These are phyloP conservation scores for Mycosphaerella sp. DNA, from an alignment of 2,329 filamentous ascomycete species.

Conservation along the genomic window DNA sequence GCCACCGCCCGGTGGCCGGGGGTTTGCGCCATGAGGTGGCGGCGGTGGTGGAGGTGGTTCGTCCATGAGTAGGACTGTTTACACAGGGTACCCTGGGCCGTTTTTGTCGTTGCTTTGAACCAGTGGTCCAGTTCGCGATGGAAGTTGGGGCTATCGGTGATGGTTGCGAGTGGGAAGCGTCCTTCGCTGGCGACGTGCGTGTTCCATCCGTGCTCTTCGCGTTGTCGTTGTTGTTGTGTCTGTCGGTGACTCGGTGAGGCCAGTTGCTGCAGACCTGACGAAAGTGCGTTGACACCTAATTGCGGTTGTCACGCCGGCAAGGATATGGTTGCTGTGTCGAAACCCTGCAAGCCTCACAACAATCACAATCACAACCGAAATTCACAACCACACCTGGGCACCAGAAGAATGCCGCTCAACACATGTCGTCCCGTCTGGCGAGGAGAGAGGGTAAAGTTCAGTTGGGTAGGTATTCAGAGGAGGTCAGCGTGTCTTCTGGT, in stretches of 20 bases:
- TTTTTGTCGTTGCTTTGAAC: not conserved
- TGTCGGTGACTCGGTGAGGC: not conserved
- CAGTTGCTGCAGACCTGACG: no score
- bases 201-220: not conserved
- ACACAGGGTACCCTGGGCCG: slow-evolving; percentile 8
- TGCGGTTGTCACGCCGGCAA: no score
- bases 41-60: slow-evolving; percentile 67
- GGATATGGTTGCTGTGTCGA: no score
- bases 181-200: not conserved
- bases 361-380: no score
- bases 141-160: slow-evolving; percentile 2
- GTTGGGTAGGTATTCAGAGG: no score
- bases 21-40: slow-evolving; percentile 76
- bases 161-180: slow-evolving; percentile 1
- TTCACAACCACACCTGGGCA: no score
- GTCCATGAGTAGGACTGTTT: slow-evolving; percentile 17
- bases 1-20: slow-evolving; percentile 57
- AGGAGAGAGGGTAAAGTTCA: no score
- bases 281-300: no score
- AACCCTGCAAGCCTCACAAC: no score
- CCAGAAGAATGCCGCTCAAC: no score
- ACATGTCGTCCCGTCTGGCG: no score
- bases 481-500: no score
- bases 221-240: not conserved
- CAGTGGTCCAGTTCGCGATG: not conserved